phyloP scores from a whole-genome alignment of 768 basidiomycete genomes.

The Trametopsis cervina region DNA sequence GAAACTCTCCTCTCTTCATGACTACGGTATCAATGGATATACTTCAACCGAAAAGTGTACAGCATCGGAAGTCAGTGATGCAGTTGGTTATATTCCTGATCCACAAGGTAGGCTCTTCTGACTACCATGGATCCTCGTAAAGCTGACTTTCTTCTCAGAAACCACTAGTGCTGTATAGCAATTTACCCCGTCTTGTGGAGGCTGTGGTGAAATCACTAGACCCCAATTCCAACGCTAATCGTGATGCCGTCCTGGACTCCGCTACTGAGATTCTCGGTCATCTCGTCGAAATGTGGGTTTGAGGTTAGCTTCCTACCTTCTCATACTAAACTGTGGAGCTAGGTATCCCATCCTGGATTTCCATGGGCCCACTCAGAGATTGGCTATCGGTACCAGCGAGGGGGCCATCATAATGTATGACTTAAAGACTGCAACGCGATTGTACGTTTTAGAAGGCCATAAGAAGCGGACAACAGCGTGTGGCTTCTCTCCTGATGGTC shows the following conservation, averaged over 20 bases:
- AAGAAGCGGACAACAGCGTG: conserved; percentile 74
- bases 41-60: conserved; percentile 62
- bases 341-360: conserved; percentile 96
- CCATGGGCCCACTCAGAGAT: conserved; percentile 76
- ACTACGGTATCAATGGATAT: conserved; percentile 89
- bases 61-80: conserved; percentile 82
- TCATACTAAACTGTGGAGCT: neutral
- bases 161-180: conserved; percentile 78
- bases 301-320: neutral
- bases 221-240: conserved; percentile 69
- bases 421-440: conserved; percentile 87
- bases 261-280: conserved; percentile 93
- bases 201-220: conserved; percentile 96
- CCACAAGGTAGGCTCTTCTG: conserved; percentile 60
- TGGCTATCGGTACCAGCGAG: conserved; percentile 91
- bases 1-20: conserved; percentile 88
- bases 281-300: conserved; percentile 82
- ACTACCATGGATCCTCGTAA: neutral
- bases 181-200: conserved; percentile 81
- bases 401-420: conserved; percentile 96
- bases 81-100: conserved; percentile 92
- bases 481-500: conserved; percentile 90
- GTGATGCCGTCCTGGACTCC: conserved; percentile 82
- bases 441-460: conserved; percentile 94
- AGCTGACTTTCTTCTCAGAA: conserved; percentile 38